phyloP scores from a whole-genome alignment of 2,329 filamentous ascomycete species.

The Chrysoporthe cubensis region DNA sequence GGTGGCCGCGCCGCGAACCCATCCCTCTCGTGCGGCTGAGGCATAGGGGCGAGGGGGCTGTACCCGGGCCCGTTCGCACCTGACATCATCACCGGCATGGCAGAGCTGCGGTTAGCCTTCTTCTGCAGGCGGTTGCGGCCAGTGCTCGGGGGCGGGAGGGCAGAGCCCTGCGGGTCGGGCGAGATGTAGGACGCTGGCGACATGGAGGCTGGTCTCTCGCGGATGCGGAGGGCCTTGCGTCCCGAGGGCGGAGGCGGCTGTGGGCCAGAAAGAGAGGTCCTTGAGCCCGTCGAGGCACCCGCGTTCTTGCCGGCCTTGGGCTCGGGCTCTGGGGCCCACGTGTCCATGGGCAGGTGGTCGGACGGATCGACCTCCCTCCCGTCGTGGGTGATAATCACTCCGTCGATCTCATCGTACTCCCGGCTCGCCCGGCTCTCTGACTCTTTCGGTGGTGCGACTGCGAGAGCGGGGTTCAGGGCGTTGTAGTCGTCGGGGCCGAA shows the following conservation, averaged over 20 bases:
- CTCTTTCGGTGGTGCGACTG: slow-evolving; percentile 41
- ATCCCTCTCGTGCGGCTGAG: slow-evolving; percentile 52
- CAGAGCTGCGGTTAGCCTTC: slow-evolving; percentile 54
- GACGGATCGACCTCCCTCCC: slow-evolving; percentile 79
- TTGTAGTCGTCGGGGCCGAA: slow-evolving; percentile 80
- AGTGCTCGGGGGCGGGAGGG: slow-evolving; percentile 40
- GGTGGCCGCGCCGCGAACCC: slow-evolving; percentile 50
- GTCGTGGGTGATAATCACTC: slow-evolving; percentile 76
- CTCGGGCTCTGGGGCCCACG: slow-evolving; percentile 78
- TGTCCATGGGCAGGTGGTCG: slow-evolving; percentile 76
- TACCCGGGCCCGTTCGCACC: slow-evolving; percentile 38
- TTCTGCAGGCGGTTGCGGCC: slow-evolving; percentile 68
- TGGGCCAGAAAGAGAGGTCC: slow-evolving; percentile 55
- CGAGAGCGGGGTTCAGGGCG: slow-evolving; percentile 65
- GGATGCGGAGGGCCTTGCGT: slow-evolving; percentile 55
- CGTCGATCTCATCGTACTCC: slow-evolving; percentile 58
- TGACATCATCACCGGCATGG: slow-evolving; percentile 41
- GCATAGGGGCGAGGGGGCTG: slow-evolving; percentile 57
- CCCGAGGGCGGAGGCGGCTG: slow-evolving; percentile 56
- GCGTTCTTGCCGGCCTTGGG: slow-evolving; percentile 52
- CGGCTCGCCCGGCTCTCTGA: slow-evolving; percentile 32
- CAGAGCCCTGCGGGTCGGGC: slow-evolving; percentile 35
- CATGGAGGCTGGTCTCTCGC: slow-evolving; percentile 49
- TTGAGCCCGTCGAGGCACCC: slow-evolving; percentile 39
- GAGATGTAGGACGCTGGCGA: slow-evolving; percentile 36